Percentiles rank a stretch among this genome's conserved stretches.
Conservation (phyloP, 306 rosid species). For the Quercus engelmannii region DNA sequence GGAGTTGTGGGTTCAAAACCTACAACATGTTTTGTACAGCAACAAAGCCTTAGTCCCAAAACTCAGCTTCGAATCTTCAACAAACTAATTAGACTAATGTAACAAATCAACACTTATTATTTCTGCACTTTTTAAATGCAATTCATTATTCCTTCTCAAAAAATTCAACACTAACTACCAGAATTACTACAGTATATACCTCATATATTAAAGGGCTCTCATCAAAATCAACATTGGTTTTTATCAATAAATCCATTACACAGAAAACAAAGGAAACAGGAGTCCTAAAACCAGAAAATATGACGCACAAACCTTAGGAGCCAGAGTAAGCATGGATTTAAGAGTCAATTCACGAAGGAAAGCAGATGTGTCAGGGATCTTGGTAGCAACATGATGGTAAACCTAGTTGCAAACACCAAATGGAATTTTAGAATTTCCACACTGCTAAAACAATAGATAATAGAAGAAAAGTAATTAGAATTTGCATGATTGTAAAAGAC, state of each 20-base stretch:
- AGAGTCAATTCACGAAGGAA: conserved; percentile 94
- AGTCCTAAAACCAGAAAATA: conserved; percentile 3
- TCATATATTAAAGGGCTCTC: no score
- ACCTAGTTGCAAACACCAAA: conserved; percentile 54
- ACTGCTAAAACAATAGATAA: not conserved
- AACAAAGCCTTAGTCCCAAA: no score
- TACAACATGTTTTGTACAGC: no score
- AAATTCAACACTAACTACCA: no score
- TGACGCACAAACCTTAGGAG: conserved; percentile 68
- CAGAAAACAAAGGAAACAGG: not conserved
- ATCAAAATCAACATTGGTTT: conserved; percentile 5
- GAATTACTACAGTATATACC: no score
- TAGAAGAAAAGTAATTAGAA: conserved; percentile 4
- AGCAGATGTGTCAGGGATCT: conserved; percentile 93
- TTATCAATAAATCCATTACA: not conserved
- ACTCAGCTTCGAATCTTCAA: no score
- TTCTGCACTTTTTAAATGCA: no score
- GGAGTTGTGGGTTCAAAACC: no score
- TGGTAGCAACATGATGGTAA: conserved; percentile 90
- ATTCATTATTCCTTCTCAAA: no score
- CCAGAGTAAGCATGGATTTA: conserved; percentile 88
- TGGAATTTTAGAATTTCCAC: conserved; percentile 21
- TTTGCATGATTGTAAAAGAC: conserved; percentile 13
- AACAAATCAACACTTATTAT: no score
- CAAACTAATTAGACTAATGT: no score